phyloP scores from a whole-genome alignment of 306 rosid genomes.

The Gastrolobium bilobum region DNA sequence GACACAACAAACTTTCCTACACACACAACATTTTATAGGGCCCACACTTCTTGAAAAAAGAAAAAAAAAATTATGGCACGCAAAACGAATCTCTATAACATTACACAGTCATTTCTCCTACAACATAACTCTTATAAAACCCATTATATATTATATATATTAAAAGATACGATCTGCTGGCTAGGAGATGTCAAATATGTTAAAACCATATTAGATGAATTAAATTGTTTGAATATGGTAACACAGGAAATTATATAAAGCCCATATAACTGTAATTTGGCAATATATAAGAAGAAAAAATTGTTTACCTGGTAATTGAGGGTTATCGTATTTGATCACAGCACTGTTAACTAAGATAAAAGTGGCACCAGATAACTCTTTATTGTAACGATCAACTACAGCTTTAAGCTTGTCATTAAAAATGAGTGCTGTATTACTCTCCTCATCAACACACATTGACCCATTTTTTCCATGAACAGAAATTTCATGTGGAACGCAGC shows the following conservation, averaged over 20 bases:
- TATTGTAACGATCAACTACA: slow-evolving; percentile 53
- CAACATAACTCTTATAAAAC: no score
- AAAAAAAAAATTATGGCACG: no score
- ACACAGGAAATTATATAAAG: no score
- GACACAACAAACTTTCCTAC: no score
- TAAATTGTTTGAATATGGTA: no score
- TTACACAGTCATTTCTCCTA: no score
- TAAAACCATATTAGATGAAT: background rate
- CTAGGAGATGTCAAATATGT: background rate
- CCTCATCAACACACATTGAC: slow-evolving; percentile 53
- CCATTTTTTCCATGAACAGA: slow-evolving; percentile 50
- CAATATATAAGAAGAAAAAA: background rate
- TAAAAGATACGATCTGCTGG: background rate
- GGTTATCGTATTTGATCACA: background rate
- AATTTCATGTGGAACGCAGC: slow-evolving; percentile 68
- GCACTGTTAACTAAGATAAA: slow-evolving; percentile 46
- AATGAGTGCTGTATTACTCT: slow-evolving; percentile 44
- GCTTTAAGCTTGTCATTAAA: slow-evolving; percentile 59
- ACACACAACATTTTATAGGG: no score
- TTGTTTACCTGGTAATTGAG: background rate
- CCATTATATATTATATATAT: no score
- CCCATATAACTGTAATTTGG: background rate
- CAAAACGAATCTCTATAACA: no score
- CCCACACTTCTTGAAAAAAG: no score
- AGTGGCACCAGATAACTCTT: slow-evolving; percentile 47